Evolutionary conservation across 78 protist species (phyloP).

Genomic region (Dictyostelium firmibasis): DNA sequence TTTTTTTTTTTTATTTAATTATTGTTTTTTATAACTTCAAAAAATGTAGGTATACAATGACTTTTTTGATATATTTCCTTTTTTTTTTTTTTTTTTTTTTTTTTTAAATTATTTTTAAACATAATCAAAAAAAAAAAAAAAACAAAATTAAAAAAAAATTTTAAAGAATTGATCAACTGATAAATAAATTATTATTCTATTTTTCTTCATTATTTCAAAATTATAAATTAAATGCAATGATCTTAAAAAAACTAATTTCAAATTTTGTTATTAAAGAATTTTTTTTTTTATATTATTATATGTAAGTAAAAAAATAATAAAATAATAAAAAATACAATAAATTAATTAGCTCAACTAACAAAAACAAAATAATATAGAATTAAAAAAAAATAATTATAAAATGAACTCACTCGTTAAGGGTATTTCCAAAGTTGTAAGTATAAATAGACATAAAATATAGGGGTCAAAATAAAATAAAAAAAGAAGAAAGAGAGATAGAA

Average conservation of each 20-base stretch:
- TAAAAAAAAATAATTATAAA: background rate
- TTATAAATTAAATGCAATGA: too few species aligned
- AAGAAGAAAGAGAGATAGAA: background rate
- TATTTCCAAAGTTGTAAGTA: background rate
- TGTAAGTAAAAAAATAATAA: background rate
- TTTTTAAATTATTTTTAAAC: too few species aligned
- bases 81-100: too few species aligned
- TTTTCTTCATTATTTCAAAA: too few species aligned
- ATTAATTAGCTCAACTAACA: too few species aligned
- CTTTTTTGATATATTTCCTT: too few species aligned
- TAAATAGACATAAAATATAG: background rate
- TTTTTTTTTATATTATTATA: background rate
- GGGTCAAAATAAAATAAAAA: too few species aligned
- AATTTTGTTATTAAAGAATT: background rate
- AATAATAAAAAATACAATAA: background rate
- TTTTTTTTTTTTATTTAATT: too few species aligned
- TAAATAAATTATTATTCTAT: background rate
- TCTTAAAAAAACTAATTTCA: too few species aligned
- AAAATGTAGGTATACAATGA: background rate
- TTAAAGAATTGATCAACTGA: background rate
- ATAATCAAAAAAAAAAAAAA: too few species aligned
- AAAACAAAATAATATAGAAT: background rate
- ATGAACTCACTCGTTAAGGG: constrained; percentile 15
- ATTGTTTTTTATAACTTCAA: background rate
- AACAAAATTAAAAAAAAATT: background rate